These are phyloP conservation scores for Articulospora tetracladia DNA, from an alignment of 495 filamentous ascomycete species.

Conservation along the genomic window DNA sequence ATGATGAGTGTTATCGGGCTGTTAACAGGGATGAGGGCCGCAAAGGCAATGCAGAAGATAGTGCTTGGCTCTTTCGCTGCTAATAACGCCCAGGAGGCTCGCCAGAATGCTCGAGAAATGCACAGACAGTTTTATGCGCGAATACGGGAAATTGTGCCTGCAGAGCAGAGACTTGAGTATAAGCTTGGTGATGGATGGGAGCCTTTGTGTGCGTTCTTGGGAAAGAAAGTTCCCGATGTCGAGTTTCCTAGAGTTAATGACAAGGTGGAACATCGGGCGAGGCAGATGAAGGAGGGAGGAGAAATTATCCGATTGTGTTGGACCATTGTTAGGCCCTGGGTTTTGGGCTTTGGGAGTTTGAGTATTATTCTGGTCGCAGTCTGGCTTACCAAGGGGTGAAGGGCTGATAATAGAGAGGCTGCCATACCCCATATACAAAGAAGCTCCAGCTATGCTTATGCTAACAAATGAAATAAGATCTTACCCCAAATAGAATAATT, in stretches of 20 bases:
- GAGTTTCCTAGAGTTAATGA: slow-evolving; percentile 30
- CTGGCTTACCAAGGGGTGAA: neutral
- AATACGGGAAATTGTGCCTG: slow-evolving; percentile 18
- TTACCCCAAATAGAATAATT: no score
- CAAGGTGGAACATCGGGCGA: slow-evolving; percentile 18
- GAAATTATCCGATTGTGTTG: neutral
- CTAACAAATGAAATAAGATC: no score
- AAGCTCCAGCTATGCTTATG: no score
- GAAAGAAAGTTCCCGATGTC: slow-evolving; percentile 20
- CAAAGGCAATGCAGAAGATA: slow-evolving; percentile 1
- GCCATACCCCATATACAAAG: no score
- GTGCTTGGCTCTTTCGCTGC: slow-evolving; percentile 11
- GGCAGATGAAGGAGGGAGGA: neutral
- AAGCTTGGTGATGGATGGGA: slow-evolving; percentile 33
- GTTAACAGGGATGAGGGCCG: slow-evolving; percentile 1
- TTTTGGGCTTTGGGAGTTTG: neutral
- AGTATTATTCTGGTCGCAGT: neutral
- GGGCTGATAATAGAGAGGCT: neutral
- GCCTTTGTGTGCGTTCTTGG: slow-evolving; percentile 28
- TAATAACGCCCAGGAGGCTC: slow-evolving; percentile 7
- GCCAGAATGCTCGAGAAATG: slow-evolving; percentile 8
- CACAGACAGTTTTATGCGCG: slow-evolving; percentile 20
- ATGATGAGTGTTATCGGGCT: slow-evolving; percentile 6
- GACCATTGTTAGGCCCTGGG: neutral
- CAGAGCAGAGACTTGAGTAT: slow-evolving; percentile 30